phyloP scores from a whole-genome alignment of 2,329 filamentous ascomycete genomes.

The Trichoderma guizhouense region DNA sequence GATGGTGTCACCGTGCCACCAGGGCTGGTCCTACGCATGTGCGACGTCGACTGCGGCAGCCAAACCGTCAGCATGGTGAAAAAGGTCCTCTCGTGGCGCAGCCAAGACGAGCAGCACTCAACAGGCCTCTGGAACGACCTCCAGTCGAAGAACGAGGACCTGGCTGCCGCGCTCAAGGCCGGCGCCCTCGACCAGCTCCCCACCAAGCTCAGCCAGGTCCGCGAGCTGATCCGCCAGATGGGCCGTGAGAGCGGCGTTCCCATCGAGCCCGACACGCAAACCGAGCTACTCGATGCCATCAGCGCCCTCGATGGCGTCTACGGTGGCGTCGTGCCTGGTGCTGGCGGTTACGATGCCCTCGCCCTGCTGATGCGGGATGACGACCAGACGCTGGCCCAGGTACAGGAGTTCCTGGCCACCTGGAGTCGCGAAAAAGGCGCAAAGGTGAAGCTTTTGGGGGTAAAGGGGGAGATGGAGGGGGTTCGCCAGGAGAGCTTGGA shows the following conservation, averaged over 20 bases:
- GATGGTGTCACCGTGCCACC: constrained; percentile 66
- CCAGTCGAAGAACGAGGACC: constrained; percentile 68
- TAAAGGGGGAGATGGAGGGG: constrained; percentile 72
- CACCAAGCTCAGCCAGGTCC: constrained; percentile 49
- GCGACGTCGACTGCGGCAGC: constrained; percentile 91
- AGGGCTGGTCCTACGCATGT: constrained; percentile 81
- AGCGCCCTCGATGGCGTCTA: constrained; percentile 72
- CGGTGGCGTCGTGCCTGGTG: constrained; percentile 89
- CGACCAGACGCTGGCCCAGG: constrained; percentile 54
- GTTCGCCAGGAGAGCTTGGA: constrained; percentile 45
- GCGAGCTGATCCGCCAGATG: constrained; percentile 71
- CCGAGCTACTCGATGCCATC: constrained; percentile 74
- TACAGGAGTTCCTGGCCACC: constrained; percentile 60
- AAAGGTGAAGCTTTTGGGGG: constrained; percentile 64
- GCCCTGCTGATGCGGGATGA: constrained; percentile 76
- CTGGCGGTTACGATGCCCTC: constrained; percentile 89
- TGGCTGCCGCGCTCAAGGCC: constrained; percentile 62
- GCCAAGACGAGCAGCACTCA: constrained; percentile 60
- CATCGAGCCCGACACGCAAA: constrained; percentile 86
- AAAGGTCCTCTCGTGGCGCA: constrained; percentile 79
- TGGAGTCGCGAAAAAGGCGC: constrained; percentile 62
- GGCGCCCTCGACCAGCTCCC: constrained; percentile 43
- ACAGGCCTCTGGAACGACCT: constrained; percentile 70
- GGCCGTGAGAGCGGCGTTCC: constrained; percentile 70
- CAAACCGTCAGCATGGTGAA: constrained; percentile 96